phyloP scores from a whole-genome alignment of 2,329 filamentous ascomycete genomes.

The Lasiodiplodia citricola region DNA sequence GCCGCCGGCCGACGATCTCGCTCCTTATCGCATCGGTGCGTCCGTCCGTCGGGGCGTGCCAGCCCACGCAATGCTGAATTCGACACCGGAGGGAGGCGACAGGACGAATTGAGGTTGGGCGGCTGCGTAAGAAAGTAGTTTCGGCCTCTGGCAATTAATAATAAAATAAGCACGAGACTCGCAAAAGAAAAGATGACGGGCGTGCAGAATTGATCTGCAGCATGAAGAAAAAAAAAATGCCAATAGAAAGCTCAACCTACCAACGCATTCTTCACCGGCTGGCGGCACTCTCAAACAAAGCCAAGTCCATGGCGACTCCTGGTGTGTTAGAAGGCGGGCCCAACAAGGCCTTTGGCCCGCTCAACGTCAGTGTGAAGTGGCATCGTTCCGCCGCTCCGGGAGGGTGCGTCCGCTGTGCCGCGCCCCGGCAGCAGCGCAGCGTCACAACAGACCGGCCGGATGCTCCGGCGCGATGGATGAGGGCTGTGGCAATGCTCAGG shows the following conservation, averaged over 20 bases:
- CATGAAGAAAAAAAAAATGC: conserved; percentile 3
- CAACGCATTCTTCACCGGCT: background rate
- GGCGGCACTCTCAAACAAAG: background rate
- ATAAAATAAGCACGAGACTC: background rate
- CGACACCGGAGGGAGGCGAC: background rate
- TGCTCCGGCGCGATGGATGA: conserved; percentile 7
- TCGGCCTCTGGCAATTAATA: background rate
- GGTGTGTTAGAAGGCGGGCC: background rate
- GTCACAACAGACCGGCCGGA: conserved; percentile 11
- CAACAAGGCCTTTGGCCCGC: conserved; percentile 8
- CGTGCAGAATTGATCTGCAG: conserved; percentile 8
- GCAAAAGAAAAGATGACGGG: background rate
- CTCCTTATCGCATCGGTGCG: conserved; percentile 6
- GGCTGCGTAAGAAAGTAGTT: conserved; percentile 1
- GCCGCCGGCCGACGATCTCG: conserved; percentile 7
- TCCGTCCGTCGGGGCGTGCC: background rate
- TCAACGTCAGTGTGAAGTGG: background rate
- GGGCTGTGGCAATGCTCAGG: conserved; percentile 9
- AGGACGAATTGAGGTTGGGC: conserved; percentile 2
- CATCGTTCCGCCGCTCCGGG: conserved; percentile 10
- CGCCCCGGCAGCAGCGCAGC: background rate
- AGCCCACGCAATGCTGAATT: background rate
- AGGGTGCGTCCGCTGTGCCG: background rate
- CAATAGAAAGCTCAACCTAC: background rate
- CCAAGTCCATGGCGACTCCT: background rate